A percentile compares a stretch with the other conserved stretches of the same genome.
phyloP scores from a whole-genome alignment of 495 filamentous ascomycete genomes.

The Pseudoneurospora amorphoporcata region DNA sequence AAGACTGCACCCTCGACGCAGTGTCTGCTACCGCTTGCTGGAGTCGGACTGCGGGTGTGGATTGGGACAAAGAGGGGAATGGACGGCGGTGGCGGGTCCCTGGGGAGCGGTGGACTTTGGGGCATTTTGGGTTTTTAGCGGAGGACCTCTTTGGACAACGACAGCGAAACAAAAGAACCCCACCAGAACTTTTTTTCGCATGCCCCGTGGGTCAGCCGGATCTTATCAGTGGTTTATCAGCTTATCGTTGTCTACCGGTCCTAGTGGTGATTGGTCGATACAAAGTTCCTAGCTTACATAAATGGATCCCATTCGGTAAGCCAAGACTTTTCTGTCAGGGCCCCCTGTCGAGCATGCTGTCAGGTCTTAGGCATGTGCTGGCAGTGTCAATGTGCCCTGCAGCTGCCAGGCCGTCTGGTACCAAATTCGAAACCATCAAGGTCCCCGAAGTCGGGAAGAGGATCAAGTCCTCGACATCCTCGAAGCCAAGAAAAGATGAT shows the following conservation, averaged over 20 bases:
- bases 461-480: neutral
- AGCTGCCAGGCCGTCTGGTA: neutral
- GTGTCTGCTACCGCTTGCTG: neutral
- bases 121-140: neutral
- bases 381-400: neutral
- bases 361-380: neutral
- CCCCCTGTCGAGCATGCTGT: neutral
- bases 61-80: neutral
- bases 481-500: too few relatives aligned
- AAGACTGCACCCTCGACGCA: neutral
- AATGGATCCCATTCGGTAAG: neutral
- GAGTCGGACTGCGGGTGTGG: neutral
- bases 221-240: slow-evolving; percentile 4
- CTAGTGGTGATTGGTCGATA: neutral
- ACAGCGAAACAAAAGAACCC: neutral
- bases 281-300: neutral
- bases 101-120: neutral
- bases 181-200: neutral
- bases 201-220: neutral
- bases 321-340: neutral
- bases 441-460: neutral
- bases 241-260: neutral
- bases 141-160: neutral
- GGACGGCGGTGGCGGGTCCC: neutral
- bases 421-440: neutral